Evolutionary conservation across 2,329 filamentous ascomycete genomes (phyloP).

Genomic region (Orbilia brochopaga): DNA sequence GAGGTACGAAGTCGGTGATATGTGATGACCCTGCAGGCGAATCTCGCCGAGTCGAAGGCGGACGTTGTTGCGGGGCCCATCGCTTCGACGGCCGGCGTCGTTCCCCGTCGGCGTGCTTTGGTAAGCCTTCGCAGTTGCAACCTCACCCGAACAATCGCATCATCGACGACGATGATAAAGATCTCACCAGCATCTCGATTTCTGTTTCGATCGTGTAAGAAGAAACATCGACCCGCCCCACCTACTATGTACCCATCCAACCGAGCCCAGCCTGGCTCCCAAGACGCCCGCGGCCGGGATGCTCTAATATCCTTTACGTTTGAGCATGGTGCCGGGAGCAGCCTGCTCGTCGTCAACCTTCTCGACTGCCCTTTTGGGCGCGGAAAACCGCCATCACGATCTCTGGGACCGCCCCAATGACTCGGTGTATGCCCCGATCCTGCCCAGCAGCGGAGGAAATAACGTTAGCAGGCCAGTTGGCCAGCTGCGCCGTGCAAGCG

Average conservation of each 20-base stretch:
- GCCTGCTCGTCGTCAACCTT: conserved; percentile 37
- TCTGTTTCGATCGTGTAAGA: conserved; percentile 46
- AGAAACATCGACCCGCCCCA: conserved; percentile 41
- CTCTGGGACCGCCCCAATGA: conserved; percentile 38
- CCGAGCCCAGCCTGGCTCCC: conserved; percentile 27
- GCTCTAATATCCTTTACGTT: conserved; percentile 6
- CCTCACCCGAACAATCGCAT: background rate
- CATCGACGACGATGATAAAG: conserved; percentile 28
- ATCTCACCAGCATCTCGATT: conserved; percentile 27
- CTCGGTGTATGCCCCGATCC: conserved; percentile 49
- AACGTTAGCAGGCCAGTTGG: conserved; percentile 41
- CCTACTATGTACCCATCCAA: conserved; percentile 19
- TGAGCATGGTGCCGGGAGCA: conserved; percentile 17
- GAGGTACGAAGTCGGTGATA: background rate
- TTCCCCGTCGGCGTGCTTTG: background rate
- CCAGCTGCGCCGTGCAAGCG: conserved; percentile 39
- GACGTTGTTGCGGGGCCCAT: no score
- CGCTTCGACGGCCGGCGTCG: no score
- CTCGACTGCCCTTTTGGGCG: conserved; percentile 46
- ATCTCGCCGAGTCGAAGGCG: no score
- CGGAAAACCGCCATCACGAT: conserved; percentile 46
- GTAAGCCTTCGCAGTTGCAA: conserved; percentile 12
- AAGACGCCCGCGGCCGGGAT: conserved; percentile 34
- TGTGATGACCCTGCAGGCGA: background rate
- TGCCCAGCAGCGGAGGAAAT: conserved; percentile 49